A percentile compares a stretch with the other conserved stretches of the same genome.
These are phyloP conservation scores for Dissophora ornata DNA, from an alignment of 192 early-diverging fungal genomes.

Conservation along the genomic window DNA sequence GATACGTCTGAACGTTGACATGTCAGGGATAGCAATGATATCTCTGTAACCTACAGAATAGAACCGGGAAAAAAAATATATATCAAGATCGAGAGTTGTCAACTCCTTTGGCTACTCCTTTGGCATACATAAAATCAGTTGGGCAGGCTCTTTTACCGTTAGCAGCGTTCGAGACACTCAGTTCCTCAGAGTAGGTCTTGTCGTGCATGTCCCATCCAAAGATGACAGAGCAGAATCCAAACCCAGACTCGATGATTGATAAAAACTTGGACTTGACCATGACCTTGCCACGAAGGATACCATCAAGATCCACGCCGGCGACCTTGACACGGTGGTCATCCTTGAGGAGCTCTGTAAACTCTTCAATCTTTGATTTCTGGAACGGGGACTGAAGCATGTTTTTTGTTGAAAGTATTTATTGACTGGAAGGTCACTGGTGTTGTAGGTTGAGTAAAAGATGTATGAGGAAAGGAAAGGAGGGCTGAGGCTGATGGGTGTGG, in stretches of 20 bases:
- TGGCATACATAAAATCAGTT: no score
- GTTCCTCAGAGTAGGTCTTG: conserved; percentile 62
- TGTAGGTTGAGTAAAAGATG: no score
- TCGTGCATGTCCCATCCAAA: conserved; percentile 89
- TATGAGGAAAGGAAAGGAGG: conserved; percentile 5
- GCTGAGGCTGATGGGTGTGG: no score
- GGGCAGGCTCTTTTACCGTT: no score
- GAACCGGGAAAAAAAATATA: neutral
- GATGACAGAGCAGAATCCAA: conserved; percentile 85
- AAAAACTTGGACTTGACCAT: conserved; percentile 76
- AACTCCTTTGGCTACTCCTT: no score
- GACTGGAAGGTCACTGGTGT: no score
- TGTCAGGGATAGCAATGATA: conserved; percentile 73
- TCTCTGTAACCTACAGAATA: conserved; percentile 59
- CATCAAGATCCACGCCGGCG: conserved; percentile 77
- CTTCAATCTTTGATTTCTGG: conserved; percentile 17
- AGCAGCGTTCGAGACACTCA: conserved; percentile 54
- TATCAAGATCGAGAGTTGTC: no score
- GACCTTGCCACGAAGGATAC: conserved; percentile 78
- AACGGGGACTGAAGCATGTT: conserved; percentile 2
- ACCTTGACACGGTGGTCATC: conserved; percentile 67
- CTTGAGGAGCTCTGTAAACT: conserved; percentile 45
- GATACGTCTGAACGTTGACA: conserved; percentile 71
- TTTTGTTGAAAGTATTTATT: neutral
- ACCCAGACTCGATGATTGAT: conserved; percentile 68